phyloP scores from a whole-genome alignment of 2,329 filamentous ascomycete genomes.

The Blastomyces gilchristii region DNA sequence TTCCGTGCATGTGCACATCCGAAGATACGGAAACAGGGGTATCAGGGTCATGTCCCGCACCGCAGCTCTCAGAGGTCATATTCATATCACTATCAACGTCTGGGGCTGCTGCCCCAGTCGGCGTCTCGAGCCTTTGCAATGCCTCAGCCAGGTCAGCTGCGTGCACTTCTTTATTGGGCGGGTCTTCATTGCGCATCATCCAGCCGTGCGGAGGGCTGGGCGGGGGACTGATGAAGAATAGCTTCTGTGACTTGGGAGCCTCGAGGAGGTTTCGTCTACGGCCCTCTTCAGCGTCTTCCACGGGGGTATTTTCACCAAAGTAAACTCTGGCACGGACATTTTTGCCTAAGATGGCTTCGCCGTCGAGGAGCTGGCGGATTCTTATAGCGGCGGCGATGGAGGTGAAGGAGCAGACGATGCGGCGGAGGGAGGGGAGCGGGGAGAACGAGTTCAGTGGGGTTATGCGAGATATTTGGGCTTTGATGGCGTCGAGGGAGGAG shows the following conservation, averaged over 20 bases:
- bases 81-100: conserved; percentile 14
- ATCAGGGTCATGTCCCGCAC: conserved; percentile 5
- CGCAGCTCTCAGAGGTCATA: not conserved
- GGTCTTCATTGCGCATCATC: conserved; percentile 53
- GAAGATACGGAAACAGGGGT: conserved; percentile 12
- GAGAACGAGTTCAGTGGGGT: conserved; percentile 42
- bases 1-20: conserved; percentile 10
- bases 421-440: conserved; percentile 40
- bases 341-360: conserved; percentile 24
- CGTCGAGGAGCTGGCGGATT: conserved; percentile 36
- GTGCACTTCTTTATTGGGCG: conserved; percentile 56
- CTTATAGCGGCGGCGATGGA: conserved; percentile 33
- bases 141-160: conserved; percentile 51
- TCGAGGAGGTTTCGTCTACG: conserved; percentile 40
- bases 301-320: conserved; percentile 43
- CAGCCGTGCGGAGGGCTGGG: conserved; percentile 55
- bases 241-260: conserved; percentile 48
- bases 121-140: conserved; percentile 41
- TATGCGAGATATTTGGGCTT: conserved; percentile 32
- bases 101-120: conserved; percentile 19
- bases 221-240: conserved; percentile 58
- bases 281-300: conserved; percentile 28
- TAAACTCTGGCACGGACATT: conserved; percentile 36
- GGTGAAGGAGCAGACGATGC: conserved; percentile 42
- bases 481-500: conserved; percentile 34